Percentiles rank a stretch among this genome's conserved stretches.
Conservation (phyloP, 2,329 filamentous ascomycete genomes). For the Venturia nashicola region DNA sequence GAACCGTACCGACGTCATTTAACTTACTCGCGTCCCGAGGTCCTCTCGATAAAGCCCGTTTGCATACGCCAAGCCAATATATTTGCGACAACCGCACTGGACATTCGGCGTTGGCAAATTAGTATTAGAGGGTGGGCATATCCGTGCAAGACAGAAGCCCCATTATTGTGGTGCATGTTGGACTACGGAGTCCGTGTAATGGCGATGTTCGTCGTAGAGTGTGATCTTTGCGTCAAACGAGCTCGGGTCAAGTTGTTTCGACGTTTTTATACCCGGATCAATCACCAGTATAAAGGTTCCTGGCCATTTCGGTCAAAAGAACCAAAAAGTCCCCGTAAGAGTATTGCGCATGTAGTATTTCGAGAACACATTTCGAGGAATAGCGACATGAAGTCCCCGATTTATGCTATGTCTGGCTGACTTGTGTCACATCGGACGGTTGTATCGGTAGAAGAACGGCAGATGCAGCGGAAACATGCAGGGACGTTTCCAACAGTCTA, state of each 20-base stretch:
- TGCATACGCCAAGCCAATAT: neutral
- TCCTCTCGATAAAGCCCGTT: neutral
- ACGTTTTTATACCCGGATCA: neutral
- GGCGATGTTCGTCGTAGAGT: neutral
- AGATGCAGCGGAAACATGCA: neutral
- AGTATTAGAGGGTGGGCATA: conserved; percentile 1
- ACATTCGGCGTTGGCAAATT: neutral
- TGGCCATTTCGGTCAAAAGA: neutral
- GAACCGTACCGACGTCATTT: conserved; percentile 5
- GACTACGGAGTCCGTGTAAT: neutral
- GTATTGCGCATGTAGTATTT: too few relatives aligned
- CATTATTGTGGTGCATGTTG: neutral
- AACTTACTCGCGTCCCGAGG: neutral
- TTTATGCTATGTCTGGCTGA: neutral
- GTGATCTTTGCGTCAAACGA: neutral
- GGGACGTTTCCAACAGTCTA: neutral
- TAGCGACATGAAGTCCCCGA: neutral
- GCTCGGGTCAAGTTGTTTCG: neutral
- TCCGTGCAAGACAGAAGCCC: neutral
- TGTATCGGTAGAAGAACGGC: neutral
- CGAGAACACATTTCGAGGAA: neutral
- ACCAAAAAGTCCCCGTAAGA: neutral
- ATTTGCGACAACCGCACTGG: neutral
- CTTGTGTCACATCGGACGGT: neutral
- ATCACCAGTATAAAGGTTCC: neutral